These are phyloP conservation scores for Fonsecaea erecta DNA, from an alignment of 2,329 filamentous ascomycete genomes.

Conservation along the genomic window DNA sequence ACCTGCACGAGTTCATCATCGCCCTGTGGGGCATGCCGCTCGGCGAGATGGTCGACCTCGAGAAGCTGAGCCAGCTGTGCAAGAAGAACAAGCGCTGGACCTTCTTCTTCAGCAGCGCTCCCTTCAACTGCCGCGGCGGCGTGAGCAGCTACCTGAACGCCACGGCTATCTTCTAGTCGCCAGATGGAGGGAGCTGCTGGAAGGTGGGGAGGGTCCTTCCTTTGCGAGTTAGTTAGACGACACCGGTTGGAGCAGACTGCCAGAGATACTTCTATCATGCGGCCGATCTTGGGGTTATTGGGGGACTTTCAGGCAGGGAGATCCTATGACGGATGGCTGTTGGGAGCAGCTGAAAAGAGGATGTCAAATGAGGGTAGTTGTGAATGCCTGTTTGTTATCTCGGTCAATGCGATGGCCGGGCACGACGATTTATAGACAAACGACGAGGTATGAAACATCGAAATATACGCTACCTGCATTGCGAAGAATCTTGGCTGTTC, in stretches of 20 bases:
- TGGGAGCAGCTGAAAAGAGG: neutral
- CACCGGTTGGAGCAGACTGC: no score
- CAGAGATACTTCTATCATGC: no score
- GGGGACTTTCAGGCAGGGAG: no score
- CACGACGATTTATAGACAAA: neutral
- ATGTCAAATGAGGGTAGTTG: no score
- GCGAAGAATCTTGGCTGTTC: neutral
- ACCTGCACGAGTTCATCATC: conserved; percentile 49
- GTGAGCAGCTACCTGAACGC: conserved; percentile 51
- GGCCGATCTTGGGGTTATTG: no score
- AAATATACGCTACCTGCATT: neutral
- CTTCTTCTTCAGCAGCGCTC: conserved; percentile 51
- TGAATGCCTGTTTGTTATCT: neutral
- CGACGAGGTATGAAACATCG: neutral
- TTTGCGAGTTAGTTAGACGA: no score
- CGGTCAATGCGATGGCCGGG: neutral
- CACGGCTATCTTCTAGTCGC: conserved; percentile 48
- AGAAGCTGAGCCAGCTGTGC: conserved; percentile 45
- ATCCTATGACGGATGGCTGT: neutral
- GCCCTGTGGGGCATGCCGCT: conserved; percentile 52
- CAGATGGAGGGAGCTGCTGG: neutral
- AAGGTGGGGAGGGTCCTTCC: no score
- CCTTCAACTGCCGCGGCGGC: conserved; percentile 49
- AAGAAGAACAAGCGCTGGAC: conserved; percentile 45
- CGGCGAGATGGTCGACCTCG: conserved; percentile 54